Conservation (phyloP, 208 protist genomes). For the Acanthamoeba culbertsoni region DNA sequence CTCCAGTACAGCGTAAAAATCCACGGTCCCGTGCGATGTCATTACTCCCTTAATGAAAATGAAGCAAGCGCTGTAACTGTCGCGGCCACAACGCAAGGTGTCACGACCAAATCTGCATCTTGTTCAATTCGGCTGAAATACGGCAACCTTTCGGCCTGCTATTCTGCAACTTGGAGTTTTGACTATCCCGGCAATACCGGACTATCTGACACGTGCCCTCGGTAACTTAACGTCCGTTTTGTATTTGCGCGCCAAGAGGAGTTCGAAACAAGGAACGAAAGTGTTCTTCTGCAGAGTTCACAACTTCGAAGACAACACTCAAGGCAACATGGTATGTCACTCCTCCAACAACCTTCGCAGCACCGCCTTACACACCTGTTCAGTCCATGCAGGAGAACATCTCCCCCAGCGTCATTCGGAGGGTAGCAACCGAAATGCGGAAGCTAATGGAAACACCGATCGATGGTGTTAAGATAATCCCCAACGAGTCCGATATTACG, state of each 20-base stretch:
- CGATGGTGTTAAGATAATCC: constrained; percentile 89
- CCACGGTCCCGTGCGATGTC: not conserved
- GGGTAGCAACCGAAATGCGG: constrained; percentile 78
- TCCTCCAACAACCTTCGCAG: not conserved
- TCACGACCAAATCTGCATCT: too few relatives aligned
- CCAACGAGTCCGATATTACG: constrained; percentile 89
- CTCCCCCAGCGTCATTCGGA: constrained; percentile 67
- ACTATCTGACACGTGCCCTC: too few relatives aligned
- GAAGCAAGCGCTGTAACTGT: too few relatives aligned
- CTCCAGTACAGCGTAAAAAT: not conserved
- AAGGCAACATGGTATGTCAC: not conserved
- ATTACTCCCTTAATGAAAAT: too few relatives aligned
- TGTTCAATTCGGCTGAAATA: not conserved
- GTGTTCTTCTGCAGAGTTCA: too few relatives aligned
- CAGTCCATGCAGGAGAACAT: not conserved
- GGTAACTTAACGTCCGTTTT: too few relatives aligned
- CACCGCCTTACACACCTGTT: not conserved
- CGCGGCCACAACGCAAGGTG: too few relatives aligned
- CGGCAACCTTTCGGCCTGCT: not conserved
- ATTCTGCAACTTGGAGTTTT: too few relatives aligned
- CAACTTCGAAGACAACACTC: too few relatives aligned
- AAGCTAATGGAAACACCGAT: constrained; percentile 67
- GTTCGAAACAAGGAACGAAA: not conserved
- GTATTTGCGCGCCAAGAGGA: too few relatives aligned
- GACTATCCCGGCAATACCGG: too few relatives aligned